Conservation (phyloP, 2,329 filamentous ascomycete species). For the Calonectria pauciramosa region DNA sequence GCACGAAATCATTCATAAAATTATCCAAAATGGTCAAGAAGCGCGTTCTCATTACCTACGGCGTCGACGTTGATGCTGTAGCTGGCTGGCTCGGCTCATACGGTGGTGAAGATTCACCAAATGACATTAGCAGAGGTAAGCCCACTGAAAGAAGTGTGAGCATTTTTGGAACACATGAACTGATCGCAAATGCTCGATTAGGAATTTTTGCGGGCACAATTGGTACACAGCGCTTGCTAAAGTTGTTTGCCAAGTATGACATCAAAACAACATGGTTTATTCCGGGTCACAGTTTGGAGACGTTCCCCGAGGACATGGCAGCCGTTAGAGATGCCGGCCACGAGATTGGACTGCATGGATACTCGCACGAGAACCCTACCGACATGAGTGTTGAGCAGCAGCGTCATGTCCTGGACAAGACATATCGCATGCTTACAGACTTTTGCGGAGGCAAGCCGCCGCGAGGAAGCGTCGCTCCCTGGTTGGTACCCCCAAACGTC, state of each 20-base stretch:
- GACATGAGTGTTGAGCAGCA: constrained; percentile 84
- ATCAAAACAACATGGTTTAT: constrained; percentile 75
- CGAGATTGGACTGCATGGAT: constrained; percentile 73
- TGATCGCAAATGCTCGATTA: constrained; percentile 42
- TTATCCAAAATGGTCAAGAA: constrained; percentile 51
- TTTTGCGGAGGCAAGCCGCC: constrained; percentile 77
- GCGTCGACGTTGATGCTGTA: constrained; percentile 83
- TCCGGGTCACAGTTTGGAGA: constrained; percentile 63
- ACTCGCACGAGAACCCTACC: constrained; percentile 80
- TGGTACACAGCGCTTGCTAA: constrained; percentile 75
- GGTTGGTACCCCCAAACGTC: constrained; percentile 52
- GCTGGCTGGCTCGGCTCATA: constrained; percentile 83
- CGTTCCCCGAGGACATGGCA: constrained; percentile 61
- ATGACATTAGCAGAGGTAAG: constrained; percentile 77
- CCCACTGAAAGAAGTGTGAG: background rate
- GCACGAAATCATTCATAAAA: background rate
- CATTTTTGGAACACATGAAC: background rate
- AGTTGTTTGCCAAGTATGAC: constrained; percentile 78
- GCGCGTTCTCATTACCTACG: constrained; percentile 65
- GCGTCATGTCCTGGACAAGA: constrained; percentile 81
- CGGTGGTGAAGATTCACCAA: constrained; percentile 78
- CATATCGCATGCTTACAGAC: constrained; percentile 77
- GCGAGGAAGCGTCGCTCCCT: constrained; percentile 79
- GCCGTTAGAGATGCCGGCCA: constrained; percentile 61
- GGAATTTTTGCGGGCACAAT: constrained; percentile 78